Base-by-base conservation (phyloP, 768 basidiomycete genomes). In the Rhodotorula toruloides region DNA sequence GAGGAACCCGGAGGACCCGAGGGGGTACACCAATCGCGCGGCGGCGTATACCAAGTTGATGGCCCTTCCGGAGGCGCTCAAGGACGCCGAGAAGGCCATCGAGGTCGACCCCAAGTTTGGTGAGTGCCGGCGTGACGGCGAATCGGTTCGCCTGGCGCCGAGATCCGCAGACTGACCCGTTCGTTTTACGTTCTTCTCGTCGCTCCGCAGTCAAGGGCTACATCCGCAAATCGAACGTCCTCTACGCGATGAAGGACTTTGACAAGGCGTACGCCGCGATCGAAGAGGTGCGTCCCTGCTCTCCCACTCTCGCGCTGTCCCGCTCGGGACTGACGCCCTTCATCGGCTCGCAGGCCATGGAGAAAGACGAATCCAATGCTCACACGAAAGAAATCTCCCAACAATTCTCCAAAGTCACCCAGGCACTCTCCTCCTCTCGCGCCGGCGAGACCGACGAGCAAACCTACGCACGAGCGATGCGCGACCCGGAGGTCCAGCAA, bases 21-120 rank as follows among this genome's bases (percentile, higher is more conserved):
- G 87, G 70, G 92, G 90, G 14, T 99, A 97, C 81, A 98, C 94
- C 78, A 99, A 99, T 81, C 87, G 96, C 54, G 91, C 96, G n/a
- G 88, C 91, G 36, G 93, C 91, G 31, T 97, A 96, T 80, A 90
- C 88, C 79, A 98, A 98, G 81, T 85, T 99, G 46, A 84, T 84
- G 48, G 96, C 96, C 2, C 79, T 98, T 37, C 89, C 92, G 17
- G 96, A 99, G 77, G 96, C 93, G 2, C 82, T 98, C 75, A 98
- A 98, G 79, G 96, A 99, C 74, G 90, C 86, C 44, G 85, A 99
- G 61, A 86, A 89, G 77, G 91, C 96, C 32, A 91, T 98, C 81
- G 87, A 86, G 78, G 84, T 88, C 54, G 94, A 98, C 78, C 85
- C 90, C 42, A 81, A 81, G 55, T 96, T 97, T 75, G 84, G 88